A percentile compares a stretch with the other conserved stretches of the same genome.
Evolutionary conservation across 2,329 filamentous ascomycete genomes (phyloP).

Genomic region (Aquanectria penicillioides): DNA sequence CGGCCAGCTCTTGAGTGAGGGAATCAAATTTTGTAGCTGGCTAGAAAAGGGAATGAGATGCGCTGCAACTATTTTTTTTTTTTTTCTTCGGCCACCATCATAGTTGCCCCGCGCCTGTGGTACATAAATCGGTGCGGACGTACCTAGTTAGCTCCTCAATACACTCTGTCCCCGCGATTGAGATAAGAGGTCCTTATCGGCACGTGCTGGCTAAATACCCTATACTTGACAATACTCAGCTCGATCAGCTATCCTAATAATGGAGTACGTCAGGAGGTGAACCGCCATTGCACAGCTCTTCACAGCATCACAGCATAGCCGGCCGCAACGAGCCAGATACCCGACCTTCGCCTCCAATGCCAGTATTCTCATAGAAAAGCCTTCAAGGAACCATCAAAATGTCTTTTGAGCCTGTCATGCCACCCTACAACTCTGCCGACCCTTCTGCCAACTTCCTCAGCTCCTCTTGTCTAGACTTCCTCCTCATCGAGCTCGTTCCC

Average conservation of each 20-base stretch:
- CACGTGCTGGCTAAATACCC: slow-evolving; percentile 24
- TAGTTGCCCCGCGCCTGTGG: slow-evolving; percentile 28
- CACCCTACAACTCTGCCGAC: slow-evolving; percentile 77
- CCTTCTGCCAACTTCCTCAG: slow-evolving; percentile 80
- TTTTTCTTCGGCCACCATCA: slow-evolving; percentile 4
- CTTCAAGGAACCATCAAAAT: slow-evolving; percentile 53
- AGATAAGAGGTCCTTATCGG: slow-evolving; percentile 26
- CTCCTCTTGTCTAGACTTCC: slow-evolving; percentile 89
- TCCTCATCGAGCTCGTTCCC: slow-evolving; percentile 96
- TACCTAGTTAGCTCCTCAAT: neutral
- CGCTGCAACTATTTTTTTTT: slow-evolving; percentile 21
- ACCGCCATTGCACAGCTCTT: neutral
- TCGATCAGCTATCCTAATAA: neutral
- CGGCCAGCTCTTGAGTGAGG: slow-evolving; percentile 30
- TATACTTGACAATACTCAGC: slow-evolving; percentile 9
- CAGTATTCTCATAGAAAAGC: neutral
- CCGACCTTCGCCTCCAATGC: neutral
- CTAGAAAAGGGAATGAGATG: slow-evolving; percentile 9
- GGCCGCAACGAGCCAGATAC: neutral
- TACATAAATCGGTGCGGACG: too few species aligned
- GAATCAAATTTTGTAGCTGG: slow-evolving; percentile 22
- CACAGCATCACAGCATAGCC: neutral
- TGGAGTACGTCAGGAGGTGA: slow-evolving; percentile 4
- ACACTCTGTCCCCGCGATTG: slow-evolving; percentile 26
- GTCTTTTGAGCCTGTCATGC: slow-evolving; percentile 78